Base-by-base conservation (phyloP, 306 rosid species). In the Geum urbanum region DNA sequence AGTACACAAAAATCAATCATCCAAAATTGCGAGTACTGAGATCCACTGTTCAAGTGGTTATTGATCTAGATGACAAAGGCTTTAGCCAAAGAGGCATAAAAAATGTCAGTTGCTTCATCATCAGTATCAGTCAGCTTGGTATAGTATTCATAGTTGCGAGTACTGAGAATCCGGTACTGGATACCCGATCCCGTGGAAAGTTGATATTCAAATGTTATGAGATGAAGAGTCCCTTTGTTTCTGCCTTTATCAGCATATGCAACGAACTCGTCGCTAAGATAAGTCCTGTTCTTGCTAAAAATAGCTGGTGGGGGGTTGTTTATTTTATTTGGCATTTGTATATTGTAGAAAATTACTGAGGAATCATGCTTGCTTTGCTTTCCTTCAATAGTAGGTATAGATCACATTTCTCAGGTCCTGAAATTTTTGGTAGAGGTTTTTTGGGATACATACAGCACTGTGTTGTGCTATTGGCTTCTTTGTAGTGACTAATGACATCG, bases 351-450 rank as follows among this genome's bases (percentile, higher is more conserved):
- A 47, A 46, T 53, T 50, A 22, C 37, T 16, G 8, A 44, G 51
- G 24, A n/a, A n/a, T n/a, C n/a, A n/a, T n/a, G n/a, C n/a, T n/a
- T n/a, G n/a, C 19, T n/a, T 40, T 8, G 51, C 9, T 53, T 39
- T 40, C 9, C 56, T 52, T 51, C 39, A 6, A 5, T 68, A 51
- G 49, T 35, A 14, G 72, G 63, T 19, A 69, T 53, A 7, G 62
- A 52, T 20, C 39, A 9, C 71, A 69, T 24, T 54, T 40, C 50
- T 24, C 8, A 69, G 63, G 44, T 62, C 77, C 32, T 67, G 72
- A 75, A 68, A 53, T 52, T 54, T 79, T 75, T 72, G 76, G 71
- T 77, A 46, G 77, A 78, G 88, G n/a, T n/a, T 76, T 71, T 70
- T 59, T 44, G 76, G 67, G 76, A 63, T 51, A 74, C 74, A 66